A percentile compares a stretch with the other conserved stretches of the same genome.
Conservation (phyloP, 2,329 filamentous ascomycete species). For the Leptographium radiaticola region DNA sequence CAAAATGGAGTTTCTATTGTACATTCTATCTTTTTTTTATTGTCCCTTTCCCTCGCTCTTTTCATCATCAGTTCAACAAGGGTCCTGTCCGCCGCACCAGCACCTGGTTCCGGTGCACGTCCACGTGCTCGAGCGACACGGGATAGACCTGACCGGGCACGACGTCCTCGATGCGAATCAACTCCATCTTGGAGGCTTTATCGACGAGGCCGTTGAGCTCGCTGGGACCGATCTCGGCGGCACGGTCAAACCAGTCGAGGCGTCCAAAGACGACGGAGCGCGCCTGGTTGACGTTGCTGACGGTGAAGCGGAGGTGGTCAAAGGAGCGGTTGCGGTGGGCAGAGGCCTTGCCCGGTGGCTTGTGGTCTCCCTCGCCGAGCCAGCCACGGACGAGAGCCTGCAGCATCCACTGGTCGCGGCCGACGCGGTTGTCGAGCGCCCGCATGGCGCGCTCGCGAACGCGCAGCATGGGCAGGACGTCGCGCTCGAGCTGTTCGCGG, state of each 20-base stretch:
- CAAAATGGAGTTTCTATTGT: not conserved
- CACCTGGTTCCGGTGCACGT: slow-evolving; percentile 33
- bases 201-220: slow-evolving; percentile 16
- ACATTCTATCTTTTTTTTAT: not conserved
- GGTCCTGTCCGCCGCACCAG: slow-evolving; percentile 21
- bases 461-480: slow-evolving; percentile 35
- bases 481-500: slow-evolving; percentile 23
- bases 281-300: slow-evolving; percentile 22
- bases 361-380: slow-evolving; percentile 21
- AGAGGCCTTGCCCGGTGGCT: not conserved
- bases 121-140: slow-evolving; percentile 40
- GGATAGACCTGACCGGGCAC: slow-evolving; percentile 38
- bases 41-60: not conserved
- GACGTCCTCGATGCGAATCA: slow-evolving; percentile 25
- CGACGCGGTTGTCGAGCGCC: slow-evolving; percentile 27
- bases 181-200: not conserved
- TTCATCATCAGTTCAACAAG: not conserved
- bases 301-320: slow-evolving; percentile 33
- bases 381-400: slow-evolving; percentile 49
- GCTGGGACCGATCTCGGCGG: slow-evolving; percentile 26
- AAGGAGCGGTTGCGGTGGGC: slow-evolving; percentile 21
- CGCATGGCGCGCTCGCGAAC: slow-evolving; percentile 39
- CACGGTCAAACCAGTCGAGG: slow-evolving; percentile 38
- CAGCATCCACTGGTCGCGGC: slow-evolving; percentile 39
- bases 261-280: slow-evolving; percentile 23